Evolutionary conservation across 139 green algal species (phyloP), one percentile per base, ranked within the genome.

Genomic region (Volvox reticuliferus): DNA sequence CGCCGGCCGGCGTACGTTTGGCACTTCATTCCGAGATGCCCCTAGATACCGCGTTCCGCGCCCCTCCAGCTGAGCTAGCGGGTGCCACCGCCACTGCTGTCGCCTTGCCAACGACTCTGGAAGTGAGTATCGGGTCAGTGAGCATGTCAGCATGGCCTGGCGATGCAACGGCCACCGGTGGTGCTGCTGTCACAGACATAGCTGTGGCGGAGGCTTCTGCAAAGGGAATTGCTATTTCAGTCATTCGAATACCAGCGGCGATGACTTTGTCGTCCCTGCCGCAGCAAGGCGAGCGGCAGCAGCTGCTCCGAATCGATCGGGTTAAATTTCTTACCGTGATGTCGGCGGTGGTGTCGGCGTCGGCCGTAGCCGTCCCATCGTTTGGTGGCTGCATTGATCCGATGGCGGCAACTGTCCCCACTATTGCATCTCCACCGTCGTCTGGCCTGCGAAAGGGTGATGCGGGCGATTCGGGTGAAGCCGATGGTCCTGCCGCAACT

Each of bases 271-370:
- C 33, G 21, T 32, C 81, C 13, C 61, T 33, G 61, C 35, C 81
- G 30, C 1, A 32, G n/a, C 12, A 32, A 55, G 62, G n/a, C 33
- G 82, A 88, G 32, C 82, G 82, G 65, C 82, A 88, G 82, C 63
- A 79, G 33, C 2, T 88, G 35, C 65, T 88, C 22, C 33, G 65
- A 22, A 26, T 88, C 26, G 65, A 88, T 22, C 82, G 82, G 19
- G 3, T 79, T 12, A 79, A 67, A 62, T 22, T 88, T 6, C 82
- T 88, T 35, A 17, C 12, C 30, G 82, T 67, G 63, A 14, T 12
- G 33, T 22, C 33, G 5, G 33, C n/a, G 30, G 6, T 62, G 18
- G 32, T 24, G 50, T 22, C 55, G 50, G 50, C 16, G 55, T 55
- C 50, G 79, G 26, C 79, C 22, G 6, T 55, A 24, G 19, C 6